Conservation (phyloP, 169 alveolate genomes). For the Eimeria tenella region DNA sequence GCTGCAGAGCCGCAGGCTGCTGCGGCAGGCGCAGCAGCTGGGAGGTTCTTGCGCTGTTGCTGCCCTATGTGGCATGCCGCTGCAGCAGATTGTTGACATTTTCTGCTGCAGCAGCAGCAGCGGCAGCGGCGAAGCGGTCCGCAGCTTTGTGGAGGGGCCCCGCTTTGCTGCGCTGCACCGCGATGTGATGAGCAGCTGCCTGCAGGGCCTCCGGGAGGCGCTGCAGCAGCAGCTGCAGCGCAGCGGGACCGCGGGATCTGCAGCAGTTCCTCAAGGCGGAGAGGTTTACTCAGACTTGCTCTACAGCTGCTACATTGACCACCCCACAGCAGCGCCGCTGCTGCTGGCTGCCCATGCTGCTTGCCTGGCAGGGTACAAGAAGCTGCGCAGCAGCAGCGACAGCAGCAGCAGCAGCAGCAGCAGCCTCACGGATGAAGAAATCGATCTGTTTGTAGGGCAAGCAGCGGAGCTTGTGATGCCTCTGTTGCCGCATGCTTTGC, state of each 20-base stretch:
- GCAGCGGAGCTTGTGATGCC: slow-evolving; percentile 52
- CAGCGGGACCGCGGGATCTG: slow-evolving; percentile 6
- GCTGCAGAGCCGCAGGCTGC: slow-evolving; percentile 76
- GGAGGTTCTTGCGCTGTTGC: slow-evolving; percentile 71
- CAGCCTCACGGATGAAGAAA: slow-evolving; percentile 58
- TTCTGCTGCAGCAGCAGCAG: slow-evolving; percentile 28
- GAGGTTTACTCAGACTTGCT: slow-evolving; percentile 68
- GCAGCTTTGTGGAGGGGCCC: slow-evolving; percentile 29
- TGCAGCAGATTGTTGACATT: slow-evolving; percentile 24
- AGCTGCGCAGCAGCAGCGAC: slow-evolving; percentile 66
- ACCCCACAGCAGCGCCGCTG: slow-evolving; percentile 63
- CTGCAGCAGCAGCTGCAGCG: slow-evolving; percentile 73
- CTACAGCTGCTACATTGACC: slow-evolving; percentile 68
- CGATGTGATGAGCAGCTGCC: slow-evolving; percentile 65
- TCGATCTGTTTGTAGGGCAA: slow-evolving; percentile 48
- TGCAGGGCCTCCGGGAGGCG: slow-evolving; percentile 49
- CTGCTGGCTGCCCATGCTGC: slow-evolving; percentile 76
- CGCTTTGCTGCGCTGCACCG: slow-evolving; percentile 71
- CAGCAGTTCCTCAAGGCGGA: slow-evolving; percentile 27
- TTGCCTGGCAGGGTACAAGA: slow-evolving; percentile 44
- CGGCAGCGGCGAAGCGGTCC: slow-evolving; percentile 35
- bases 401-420: slow-evolving; percentile 52
- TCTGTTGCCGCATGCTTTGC: slow-evolving; percentile 64
- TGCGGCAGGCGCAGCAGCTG: slow-evolving; percentile 75
- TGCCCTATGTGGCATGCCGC: slow-evolving; percentile 50